These are phyloP conservation scores for Phytophthora sp. DNA, from an alignment of 352 stramenopile genomes.

Conservation along the genomic window DNA sequence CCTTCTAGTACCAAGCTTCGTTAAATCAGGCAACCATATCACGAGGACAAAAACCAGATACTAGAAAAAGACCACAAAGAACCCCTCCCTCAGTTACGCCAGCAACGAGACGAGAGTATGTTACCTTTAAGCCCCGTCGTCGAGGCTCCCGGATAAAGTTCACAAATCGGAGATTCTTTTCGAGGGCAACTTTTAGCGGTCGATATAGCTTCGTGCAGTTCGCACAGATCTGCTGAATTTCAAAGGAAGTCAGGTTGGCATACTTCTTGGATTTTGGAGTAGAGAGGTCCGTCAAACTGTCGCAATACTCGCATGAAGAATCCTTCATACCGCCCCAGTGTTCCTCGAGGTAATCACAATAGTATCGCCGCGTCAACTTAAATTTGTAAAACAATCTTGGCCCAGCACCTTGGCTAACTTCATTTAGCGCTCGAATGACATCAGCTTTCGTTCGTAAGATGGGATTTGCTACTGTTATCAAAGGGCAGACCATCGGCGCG, in stretches of 20 bases:
- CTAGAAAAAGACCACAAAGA: slow-evolving; percentile 27
- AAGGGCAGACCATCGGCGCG: slow-evolving; percentile 4
- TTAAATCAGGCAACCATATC: too few relatives aligned
- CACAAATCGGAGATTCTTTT: slow-evolving; percentile 12
- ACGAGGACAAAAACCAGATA: slow-evolving; percentile 16
- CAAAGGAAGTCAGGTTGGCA: not conserved
- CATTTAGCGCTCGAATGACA: slow-evolving; percentile 23
- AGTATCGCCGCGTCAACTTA: slow-evolving; percentile 6
- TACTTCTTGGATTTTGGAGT: slow-evolving; percentile 2
- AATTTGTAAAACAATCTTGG: slow-evolving; percentile 29
- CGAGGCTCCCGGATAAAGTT: slow-evolving; percentile 19
- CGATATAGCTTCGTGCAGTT: slow-evolving; percentile 17
- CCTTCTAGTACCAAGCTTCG: too few relatives aligned
- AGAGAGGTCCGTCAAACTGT: not conserved
- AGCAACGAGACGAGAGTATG: slow-evolving; percentile 19
- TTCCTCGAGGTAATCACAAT: slow-evolving; percentile 19
- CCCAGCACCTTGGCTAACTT: slow-evolving; percentile 9
- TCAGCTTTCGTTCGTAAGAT: not conserved
- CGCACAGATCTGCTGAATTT: not conserved
- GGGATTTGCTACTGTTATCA: not conserved
- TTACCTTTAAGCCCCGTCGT: not conserved
- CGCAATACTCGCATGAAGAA: slow-evolving; percentile 20
- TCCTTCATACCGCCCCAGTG: slow-evolving; percentile 17
- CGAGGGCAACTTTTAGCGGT: slow-evolving; percentile 9
- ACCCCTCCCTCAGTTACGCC: slow-evolving; percentile 20